Evolutionary conservation across 176 grass and related monocot species (phyloP).

Genomic region (Phyllostachys edulis): DNA sequence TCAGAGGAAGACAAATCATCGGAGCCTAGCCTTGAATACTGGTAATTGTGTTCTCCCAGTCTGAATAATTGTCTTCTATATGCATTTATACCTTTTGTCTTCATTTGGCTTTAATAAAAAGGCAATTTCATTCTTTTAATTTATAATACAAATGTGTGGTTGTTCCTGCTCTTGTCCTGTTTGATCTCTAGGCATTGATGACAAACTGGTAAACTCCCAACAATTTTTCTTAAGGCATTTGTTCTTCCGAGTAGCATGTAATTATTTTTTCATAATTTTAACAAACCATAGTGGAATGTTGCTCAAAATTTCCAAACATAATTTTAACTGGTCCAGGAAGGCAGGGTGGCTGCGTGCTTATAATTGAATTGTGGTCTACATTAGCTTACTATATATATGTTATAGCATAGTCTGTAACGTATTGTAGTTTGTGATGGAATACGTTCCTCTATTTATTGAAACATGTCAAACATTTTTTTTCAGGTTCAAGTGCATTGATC

Average conservation of each 20-base stretch:
- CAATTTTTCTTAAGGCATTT: neutral
- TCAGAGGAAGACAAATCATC: conserved; percentile 98
- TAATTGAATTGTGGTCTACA: neutral
- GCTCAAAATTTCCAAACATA: neutral
- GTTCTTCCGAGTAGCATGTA: neutral
- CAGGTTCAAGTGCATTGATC: conserved; percentile 99
- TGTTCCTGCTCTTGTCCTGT: neutral
- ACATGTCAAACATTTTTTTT: conserved; percentile 23
- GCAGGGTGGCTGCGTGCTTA: neutral
- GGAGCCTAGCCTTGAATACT: conserved; percentile 98
- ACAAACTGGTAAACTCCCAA: neutral
- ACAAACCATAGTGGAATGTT: neutral
- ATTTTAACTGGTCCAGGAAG: neutral
- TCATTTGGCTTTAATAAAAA: conserved; percentile 5
- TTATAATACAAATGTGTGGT: conserved; percentile 5
- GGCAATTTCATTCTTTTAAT: conserved; percentile 8
- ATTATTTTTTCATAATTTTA: conserved; percentile 16
- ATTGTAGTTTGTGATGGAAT: conserved; percentile 2
- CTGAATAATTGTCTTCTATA: conserved; percentile 21
- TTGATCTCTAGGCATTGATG: neutral
- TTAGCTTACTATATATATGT: neutral
- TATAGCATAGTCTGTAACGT: neutral
- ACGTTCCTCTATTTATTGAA: conserved; percentile 19
- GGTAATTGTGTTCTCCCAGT: conserved; percentile 49
- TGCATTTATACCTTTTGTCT: conserved; percentile 8